Evolutionary conservation across 139 green algal species (phyloP).

Genomic region (Chlamydomonas schloesseri): DNA sequence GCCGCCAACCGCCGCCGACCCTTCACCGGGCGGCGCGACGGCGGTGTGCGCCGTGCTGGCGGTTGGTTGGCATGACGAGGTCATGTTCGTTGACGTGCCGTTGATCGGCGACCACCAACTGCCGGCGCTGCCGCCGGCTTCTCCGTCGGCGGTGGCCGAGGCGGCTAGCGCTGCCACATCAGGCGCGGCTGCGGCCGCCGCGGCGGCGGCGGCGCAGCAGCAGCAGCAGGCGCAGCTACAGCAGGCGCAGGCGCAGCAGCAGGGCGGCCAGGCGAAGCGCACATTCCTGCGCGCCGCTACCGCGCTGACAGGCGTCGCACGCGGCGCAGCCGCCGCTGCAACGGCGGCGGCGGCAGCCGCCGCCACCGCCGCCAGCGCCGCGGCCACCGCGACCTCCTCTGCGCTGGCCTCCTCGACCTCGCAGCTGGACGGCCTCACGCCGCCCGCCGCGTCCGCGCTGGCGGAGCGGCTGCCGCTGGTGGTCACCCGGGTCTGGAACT

Average conservation of each 20-base stretch:
- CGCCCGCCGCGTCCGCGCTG: neutral
- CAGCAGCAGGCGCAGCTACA: neutral
- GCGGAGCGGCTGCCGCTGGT: conserved; percentile 22
- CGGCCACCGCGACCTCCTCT: conserved; percentile 16
- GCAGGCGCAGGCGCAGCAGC: neutral
- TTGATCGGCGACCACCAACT: conserved; percentile 62
- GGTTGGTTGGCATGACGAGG: conserved; percentile 53
- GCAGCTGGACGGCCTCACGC: conserved; percentile 35
- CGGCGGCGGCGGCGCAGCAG: neutral
- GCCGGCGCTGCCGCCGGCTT: neutral
- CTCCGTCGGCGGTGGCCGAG: neutral
- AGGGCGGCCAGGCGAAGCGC: neutral
- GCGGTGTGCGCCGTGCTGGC: conserved; percentile 51
- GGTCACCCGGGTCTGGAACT: conserved; percentile 30
- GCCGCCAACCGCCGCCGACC: neutral
- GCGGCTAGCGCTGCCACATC: neutral
- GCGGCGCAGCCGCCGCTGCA: conserved; percentile 30
- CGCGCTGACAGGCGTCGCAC: conserved; percentile 17
- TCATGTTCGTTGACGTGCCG: conserved; percentile 64
- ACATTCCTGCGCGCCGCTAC: conserved; percentile 23
- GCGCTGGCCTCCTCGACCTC: conserved; percentile 15
- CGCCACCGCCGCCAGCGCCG: conserved; percentile 5
- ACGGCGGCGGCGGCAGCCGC: neutral
- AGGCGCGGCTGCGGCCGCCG: neutral
- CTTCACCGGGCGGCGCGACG: neutral